Conservation (phyloP, 1,139 yeast species). For the Diutina sp. region DNA sequence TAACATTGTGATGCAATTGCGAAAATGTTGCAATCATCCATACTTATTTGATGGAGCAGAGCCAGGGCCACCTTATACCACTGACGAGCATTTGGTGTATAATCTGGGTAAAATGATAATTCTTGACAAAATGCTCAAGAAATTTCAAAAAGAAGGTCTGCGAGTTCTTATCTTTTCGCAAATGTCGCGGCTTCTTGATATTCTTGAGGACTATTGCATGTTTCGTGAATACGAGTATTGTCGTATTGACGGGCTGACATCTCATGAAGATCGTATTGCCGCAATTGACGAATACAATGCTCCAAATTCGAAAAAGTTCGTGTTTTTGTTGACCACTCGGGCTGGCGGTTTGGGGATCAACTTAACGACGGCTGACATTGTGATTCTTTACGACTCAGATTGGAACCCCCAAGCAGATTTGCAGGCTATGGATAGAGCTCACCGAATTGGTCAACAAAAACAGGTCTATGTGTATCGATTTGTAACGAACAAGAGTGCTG, state of each 20-base stretch:
- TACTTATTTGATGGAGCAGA: conserved; percentile 78
- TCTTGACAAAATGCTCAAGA: conserved; percentile 52
- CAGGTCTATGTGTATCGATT: conserved; percentile 70
- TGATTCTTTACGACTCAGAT: conserved; percentile 62
- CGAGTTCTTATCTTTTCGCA: conserved; percentile 70
- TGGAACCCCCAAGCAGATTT: conserved; percentile 87
- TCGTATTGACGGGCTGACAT: conserved; percentile 74
- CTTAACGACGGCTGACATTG: conserved; percentile 65
- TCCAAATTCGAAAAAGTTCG: conserved; percentile 56
- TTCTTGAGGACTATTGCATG: conserved; percentile 63
- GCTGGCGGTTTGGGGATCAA: conserved; percentile 87
- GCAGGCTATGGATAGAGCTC: conserved; percentile 85
- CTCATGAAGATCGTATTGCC: conserved; percentile 60
- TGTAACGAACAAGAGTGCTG: conserved; percentile 70
- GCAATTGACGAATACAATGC: conserved; percentile 70
- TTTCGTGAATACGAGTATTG: conserved; percentile 60
- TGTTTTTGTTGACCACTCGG: conserved; percentile 63
- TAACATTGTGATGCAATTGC: conserved; percentile 72
- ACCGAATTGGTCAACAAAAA: conserved; percentile 75
- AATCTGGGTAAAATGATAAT: conserved; percentile 66
- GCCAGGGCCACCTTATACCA: conserved; percentile 78
- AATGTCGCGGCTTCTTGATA: conserved; percentile 72
- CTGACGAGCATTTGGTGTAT: conserved; percentile 67
- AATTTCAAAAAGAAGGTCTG: conserved; percentile 54
- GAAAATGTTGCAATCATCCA: conserved; percentile 79